phyloP scores from a whole-genome alignment of 2,329 filamentous ascomycete species.

The Phialophora expanda region DNA sequence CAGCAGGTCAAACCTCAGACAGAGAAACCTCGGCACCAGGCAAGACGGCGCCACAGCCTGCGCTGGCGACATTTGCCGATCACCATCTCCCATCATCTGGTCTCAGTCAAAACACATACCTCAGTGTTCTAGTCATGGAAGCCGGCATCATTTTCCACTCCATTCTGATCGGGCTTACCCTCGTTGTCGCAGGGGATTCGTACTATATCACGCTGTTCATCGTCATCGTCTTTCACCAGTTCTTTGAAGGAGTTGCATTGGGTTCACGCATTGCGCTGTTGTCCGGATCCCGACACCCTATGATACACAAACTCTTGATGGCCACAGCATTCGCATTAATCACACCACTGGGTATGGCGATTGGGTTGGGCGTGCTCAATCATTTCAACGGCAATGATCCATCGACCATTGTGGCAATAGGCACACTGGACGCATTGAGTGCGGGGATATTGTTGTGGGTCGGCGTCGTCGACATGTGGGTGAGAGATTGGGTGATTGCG shows the following conservation, averaged over 20 bases:
- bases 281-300: conserved; percentile 36
- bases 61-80: conserved; percentile 20
- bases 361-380: conserved; percentile 73
- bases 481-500: conserved; percentile 71
- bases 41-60: conserved; percentile 34
- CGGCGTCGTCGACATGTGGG: conserved; percentile 79
- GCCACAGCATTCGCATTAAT: conserved; percentile 69
- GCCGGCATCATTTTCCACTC: conserved; percentile 77
- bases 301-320: conserved; percentile 73
- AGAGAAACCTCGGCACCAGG: neutral
- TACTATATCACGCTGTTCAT: conserved; percentile 59
- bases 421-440: conserved; percentile 73
- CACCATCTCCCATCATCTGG: neutral
- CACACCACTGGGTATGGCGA: conserved; percentile 79
- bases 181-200: conserved; percentile 56
- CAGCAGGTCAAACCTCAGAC: neutral
- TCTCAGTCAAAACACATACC: conserved; percentile 41
- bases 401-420: conserved; percentile 71
- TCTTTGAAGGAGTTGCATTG: conserved; percentile 77
- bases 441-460: conserved; percentile 82
- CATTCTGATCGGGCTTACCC: conserved; percentile 60
- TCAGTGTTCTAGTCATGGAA: conserved; percentile 73
- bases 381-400: conserved; percentile 75
- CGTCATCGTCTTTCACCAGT: conserved; percentile 78
- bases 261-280: conserved; percentile 72